These are phyloP conservation scores for Candida lessepsii DNA, from an alignment of 805 yeast species.

Conservation along the genomic window DNA sequence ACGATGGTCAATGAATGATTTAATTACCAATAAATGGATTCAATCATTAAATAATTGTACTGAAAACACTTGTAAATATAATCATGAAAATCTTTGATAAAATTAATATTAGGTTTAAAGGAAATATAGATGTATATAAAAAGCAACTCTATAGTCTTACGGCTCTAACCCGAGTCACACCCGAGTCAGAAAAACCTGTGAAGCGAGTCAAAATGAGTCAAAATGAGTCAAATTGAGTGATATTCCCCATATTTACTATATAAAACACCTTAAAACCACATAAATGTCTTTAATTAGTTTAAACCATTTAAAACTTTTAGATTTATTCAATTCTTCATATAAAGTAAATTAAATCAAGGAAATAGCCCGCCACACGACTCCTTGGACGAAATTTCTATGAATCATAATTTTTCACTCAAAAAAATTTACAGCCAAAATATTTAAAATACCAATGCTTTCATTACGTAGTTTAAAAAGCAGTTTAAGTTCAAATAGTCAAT, in stretches of 20 bases:
- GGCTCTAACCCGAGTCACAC: neutral
- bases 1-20: constrained; percentile 4
- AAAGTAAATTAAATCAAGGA: neutral
- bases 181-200: neutral
- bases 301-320: neutral
- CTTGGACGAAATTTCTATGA: constrained; percentile 5
- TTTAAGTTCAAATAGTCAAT: neutral
- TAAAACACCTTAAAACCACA: neutral
- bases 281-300: neutral
- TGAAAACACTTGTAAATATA: constrained; percentile 3
- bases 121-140: too few relatives aligned
- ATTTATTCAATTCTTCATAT: neutral
- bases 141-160: too few relatives aligned
- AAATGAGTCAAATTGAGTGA: neutral
- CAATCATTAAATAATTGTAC: constrained; percentile 4
- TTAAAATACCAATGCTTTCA: neutral
- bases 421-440: neutral
- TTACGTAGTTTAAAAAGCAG: constrained; percentile 3
- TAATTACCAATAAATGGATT: constrained; percentile 11
- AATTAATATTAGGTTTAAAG: too few relatives aligned
- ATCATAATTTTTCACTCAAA: constrained; percentile 12
- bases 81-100: too few relatives aligned
- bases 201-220: neutral
- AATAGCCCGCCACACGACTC: constrained; percentile 5
- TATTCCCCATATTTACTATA: constrained; percentile 1